phyloP scores from a whole-genome alignment of 176 grass and related monocot genomes.

The Bothriochloa decipiens region DNA sequence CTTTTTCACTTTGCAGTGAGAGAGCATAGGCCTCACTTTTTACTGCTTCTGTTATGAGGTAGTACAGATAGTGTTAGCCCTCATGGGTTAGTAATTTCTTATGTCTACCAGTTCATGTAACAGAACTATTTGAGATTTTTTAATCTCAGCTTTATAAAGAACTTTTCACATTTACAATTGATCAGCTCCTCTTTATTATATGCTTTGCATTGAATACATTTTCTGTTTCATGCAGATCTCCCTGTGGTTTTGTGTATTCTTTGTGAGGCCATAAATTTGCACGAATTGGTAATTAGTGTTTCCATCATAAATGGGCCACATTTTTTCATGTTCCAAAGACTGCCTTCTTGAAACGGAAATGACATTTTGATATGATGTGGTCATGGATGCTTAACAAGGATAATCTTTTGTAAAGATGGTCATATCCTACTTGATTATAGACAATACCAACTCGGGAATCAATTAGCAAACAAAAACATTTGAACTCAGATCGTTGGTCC shows the following conservation, averaged over 20 bases:
- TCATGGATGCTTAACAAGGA: constrained; percentile 11
- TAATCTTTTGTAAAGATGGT: constrained; percentile 22
- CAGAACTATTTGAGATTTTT: not conserved
- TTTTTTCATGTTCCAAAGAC: constrained; percentile 10
- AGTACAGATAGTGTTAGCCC: constrained; percentile 7
- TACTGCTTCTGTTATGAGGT: constrained; percentile 5
- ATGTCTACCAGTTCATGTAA: not conserved
- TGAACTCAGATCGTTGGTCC: not conserved
- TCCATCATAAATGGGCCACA: constrained; percentile 2
- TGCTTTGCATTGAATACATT: not conserved
- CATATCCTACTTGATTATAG: constrained; percentile 1
- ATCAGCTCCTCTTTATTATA: constrained; percentile 3
- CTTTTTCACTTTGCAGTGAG: not conserved
- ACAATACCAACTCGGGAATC: constrained; percentile 23
- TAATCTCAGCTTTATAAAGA: not conserved
- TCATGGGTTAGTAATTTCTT: constrained; percentile 11
- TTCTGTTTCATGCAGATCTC: constrained; percentile 5
- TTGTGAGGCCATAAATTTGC: not conserved
- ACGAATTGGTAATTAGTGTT: constrained; percentile 1
- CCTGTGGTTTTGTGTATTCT: constrained; percentile 8
- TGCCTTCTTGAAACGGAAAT: not conserved
- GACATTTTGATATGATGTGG: constrained; percentile 17
- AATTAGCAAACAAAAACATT: constrained; percentile 25
- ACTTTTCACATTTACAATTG: not conserved
- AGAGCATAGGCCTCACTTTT: not conserved